A percentile compares a stretch with the other conserved stretches of the same genome.
These are phyloP conservation scores for Zygosaccharomyces sapae DNA, from an alignment of 1,139 yeast species.

Conservation along the genomic window DNA sequence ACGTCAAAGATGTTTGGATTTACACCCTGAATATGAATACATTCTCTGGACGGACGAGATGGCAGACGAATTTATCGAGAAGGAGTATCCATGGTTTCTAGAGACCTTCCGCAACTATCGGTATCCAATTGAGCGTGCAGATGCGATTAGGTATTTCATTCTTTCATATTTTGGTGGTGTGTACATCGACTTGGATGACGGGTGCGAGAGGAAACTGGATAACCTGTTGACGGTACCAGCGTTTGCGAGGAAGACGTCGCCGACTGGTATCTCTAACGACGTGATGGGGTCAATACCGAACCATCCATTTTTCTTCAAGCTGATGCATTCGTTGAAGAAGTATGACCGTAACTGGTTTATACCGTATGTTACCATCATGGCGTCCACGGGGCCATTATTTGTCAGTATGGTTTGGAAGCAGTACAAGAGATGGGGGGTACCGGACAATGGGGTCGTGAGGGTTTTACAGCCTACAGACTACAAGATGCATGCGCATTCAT, in stretches of 20 bases:
- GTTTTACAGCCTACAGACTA: conserved; percentile 70
- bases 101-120: conserved; percentile 71
- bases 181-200: conserved; percentile 86
- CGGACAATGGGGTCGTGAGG: conserved; percentile 59
- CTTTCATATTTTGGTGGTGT: conserved; percentile 83
- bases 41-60: conserved; percentile 86
- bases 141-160: conserved; percentile 86
- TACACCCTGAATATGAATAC: conserved; percentile 85
- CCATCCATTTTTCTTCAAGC: conserved; percentile 80
- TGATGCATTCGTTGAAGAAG: conserved; percentile 55
- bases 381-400: conserved; percentile 90
- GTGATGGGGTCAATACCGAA: conserved; percentile 85
- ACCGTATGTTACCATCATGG: conserved; percentile 90
- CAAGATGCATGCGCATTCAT: conserved; percentile 53
- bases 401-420: conserved; percentile 83
- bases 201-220: conserved; percentile 72
- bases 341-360: conserved; percentile 73
- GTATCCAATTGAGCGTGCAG: conserved; percentile 85
- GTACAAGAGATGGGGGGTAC: conserved; percentile 71
- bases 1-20: conserved; percentile 66
- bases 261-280: conserved; percentile 92
- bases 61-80: conserved; percentile 72
- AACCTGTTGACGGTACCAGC: conserved; percentile 79
- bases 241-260: conserved; percentile 79
- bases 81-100: conserved; percentile 82